Base-by-base conservation (phyloP, 1,284 basidiomycete genomes). In the Sparassis latifolia region DNA sequence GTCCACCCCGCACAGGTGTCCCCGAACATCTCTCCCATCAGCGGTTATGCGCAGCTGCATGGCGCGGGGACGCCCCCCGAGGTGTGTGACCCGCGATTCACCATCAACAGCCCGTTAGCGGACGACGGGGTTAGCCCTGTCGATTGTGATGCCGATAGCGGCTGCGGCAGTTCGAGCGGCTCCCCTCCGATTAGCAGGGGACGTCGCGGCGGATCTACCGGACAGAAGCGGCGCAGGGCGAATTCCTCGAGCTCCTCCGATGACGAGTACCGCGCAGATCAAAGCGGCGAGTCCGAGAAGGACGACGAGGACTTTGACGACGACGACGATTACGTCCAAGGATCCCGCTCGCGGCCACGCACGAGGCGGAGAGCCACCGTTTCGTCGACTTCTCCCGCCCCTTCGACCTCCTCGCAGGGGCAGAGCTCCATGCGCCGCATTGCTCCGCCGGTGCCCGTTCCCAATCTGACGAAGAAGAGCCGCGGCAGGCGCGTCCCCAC, bases 391-490 rank as follows among this genome's bases (percentile, higher is more conserved):
- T 56, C 53, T 38, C 42, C 52, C 12, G 43, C 52, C 48, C 54
- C 54, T 42, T 55, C 53, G 39, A 43, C 53, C 12, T 45, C 53
- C 48, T 55, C 54, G 10, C 46, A 40, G 31, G 40, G 30, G 30
- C 42, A n/a, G 51, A 55, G 33, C 12, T 20, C 7, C 33, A 39
- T 12, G 28, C 58, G 64, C 32, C 62, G 61, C 39, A 55, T 66
- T 43, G 57, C 79, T 33, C 69, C 80, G 27, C 87, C 88, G 29
- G 72, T 86, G 12, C 84, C 84, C 10, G 77, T 87, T 2, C 84
- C 84, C 6, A 81, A 86, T 59, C 69, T 88, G 35, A 87, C 81
- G 28, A 87, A 87, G 69, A 86, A 86, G 67, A 81, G 78, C 50
- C 74, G 85, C 6, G 85, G 85, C 7, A 73, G 85, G 5, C 70